These are phyloP conservation scores for Xylaria grammica DNA, from an alignment of 495 filamentous ascomycete genomes.

Conservation along the genomic window DNA sequence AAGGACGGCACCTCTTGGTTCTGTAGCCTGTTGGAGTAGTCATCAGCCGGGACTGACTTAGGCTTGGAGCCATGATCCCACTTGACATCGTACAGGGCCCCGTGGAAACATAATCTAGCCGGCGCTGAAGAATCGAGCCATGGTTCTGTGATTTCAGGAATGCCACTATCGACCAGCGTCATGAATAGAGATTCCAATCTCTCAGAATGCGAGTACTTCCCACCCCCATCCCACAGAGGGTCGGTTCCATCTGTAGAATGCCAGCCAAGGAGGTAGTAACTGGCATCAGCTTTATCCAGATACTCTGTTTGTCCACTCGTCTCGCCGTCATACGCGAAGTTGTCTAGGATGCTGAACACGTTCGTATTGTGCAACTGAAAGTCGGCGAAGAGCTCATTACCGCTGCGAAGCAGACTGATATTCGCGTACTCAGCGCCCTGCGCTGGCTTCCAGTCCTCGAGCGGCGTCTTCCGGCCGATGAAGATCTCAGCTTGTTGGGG, in stretches of 20 bases:
- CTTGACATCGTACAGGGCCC: conserved; percentile 51
- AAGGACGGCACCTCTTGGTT: conserved; percentile 34
- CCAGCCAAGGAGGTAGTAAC: conserved; percentile 61
- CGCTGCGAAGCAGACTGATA: conserved; percentile 42
- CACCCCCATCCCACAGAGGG: background rate
- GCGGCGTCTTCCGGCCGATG: conserved; percentile 46
- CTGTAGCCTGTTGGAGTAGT: conserved; percentile 23
- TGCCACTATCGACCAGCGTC: conserved; percentile 50
- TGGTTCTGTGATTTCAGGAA: conserved; percentile 4
- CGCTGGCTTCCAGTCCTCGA: conserved; percentile 29
- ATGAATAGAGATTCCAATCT: conserved; percentile 2
- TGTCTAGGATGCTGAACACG: conserved; percentile 58
- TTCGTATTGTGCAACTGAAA: conserved; percentile 54
- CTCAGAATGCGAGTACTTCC: background rate
- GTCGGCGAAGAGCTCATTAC: conserved; percentile 59
- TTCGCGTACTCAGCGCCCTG: conserved; percentile 23
- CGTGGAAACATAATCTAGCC: conserved; percentile 43
- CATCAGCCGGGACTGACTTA: conserved; percentile 38
- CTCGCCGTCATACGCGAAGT: conserved; percentile 42
- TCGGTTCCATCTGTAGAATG: conserved; percentile 31
- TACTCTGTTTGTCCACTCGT: conserved; percentile 24
- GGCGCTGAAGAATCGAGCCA: conserved; percentile 20
- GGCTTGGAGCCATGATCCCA: conserved; percentile 41
- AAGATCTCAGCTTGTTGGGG: conserved; percentile 56
- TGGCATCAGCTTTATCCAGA: conserved; percentile 38